Percentiles rank a stretch among this genome's conserved stretches.
Conservation (phyloP, 768 basidiomycete genomes). For the Mycena rosella region DNA sequence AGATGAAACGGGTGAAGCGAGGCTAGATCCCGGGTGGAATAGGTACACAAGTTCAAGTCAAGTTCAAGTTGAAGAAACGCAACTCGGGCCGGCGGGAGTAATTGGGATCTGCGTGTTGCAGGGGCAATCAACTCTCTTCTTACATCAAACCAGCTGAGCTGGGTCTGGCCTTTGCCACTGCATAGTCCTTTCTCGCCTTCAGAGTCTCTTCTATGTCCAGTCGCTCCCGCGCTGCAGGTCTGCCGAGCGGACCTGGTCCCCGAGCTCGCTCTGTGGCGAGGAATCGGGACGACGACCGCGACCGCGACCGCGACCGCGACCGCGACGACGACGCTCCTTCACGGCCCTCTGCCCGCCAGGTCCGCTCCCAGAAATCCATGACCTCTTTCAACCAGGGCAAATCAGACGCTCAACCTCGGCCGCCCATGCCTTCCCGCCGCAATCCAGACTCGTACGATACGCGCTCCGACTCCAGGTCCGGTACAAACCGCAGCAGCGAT, state of each 20-base stretch:
- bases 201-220: constrained; percentile 29
- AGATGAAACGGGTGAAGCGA: too few species aligned
- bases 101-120: too few species aligned
- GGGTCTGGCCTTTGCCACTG: constrained; percentile 34
- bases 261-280: constrained; percentile 50
- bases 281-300: constrained; percentile 21
- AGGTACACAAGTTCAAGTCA: too few species aligned
- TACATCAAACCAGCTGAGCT: constrained; percentile 38
- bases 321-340: constrained; percentile 26
- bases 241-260: constrained; percentile 55
- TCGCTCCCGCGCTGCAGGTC: constrained; percentile 46
- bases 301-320: constrained; percentile 28
- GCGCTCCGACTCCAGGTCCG: constrained; percentile 32
- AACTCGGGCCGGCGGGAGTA: too few species aligned
- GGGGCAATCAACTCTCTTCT: not conserved
- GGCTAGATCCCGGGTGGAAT: too few species aligned
- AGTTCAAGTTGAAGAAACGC: too few species aligned
- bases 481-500: constrained; percentile 32
- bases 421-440: constrained; percentile 34
- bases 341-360: constrained; percentile 34
- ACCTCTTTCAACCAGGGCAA: constrained; percentile 32
- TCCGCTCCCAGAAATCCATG: constrained; percentile 42
- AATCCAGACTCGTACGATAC: constrained; percentile 25
- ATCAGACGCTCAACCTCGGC: constrained; percentile 7
- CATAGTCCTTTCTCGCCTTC: constrained; percentile 28